Conservation (phyloP, 2,329 filamentous ascomycete species). For the Trichoderma polysporum region DNA sequence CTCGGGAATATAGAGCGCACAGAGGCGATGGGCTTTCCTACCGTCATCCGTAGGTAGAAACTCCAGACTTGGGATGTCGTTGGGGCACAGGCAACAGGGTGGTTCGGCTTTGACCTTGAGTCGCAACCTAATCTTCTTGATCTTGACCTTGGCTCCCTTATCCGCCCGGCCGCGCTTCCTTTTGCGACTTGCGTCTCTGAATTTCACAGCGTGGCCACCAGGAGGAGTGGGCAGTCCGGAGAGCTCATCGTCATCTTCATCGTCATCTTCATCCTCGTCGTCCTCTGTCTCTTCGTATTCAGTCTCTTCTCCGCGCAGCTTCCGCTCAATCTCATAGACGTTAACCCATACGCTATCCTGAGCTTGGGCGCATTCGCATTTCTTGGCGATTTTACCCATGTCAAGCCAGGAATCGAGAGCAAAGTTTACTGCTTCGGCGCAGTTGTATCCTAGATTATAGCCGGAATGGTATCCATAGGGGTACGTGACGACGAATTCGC, state of each 20-base stretch:
- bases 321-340: slow-evolving; percentile 92
- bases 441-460: slow-evolving; percentile 98
- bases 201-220: slow-evolving; percentile 67
- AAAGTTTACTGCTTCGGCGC: slow-evolving; percentile 98
- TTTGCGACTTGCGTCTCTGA: slow-evolving; percentile 63
- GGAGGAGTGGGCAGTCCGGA: slow-evolving; percentile 78
- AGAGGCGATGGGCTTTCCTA: slow-evolving; percentile 81
- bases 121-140: slow-evolving; percentile 79
- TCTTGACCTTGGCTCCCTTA: slow-evolving; percentile 51
- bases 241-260: slow-evolving; percentile 59
- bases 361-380: slow-evolving; percentile 92
- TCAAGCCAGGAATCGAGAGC: slow-evolving; percentile 93
- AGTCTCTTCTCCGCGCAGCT: slow-evolving; percentile 83
- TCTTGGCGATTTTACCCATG: slow-evolving; percentile 93
- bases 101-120: slow-evolving; percentile 70
- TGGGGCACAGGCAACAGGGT: slow-evolving; percentile 89
- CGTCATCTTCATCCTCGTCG: slow-evolving; percentile 66
- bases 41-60: slow-evolving; percentile 87
- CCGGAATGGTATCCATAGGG: slow-evolving; percentile 98
- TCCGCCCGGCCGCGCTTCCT: slow-evolving; percentile 45
- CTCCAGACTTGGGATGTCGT: slow-evolving; percentile 77
- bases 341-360: slow-evolving; percentile 99
- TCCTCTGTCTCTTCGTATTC: slow-evolving; percentile 75
- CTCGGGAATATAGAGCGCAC: slow-evolving; percentile 88
- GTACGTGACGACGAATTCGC: slow-evolving; percentile 97